Conservation (phyloP, 371 early-diverging fungal species). For the Chytridium lagenaria region DNA sequence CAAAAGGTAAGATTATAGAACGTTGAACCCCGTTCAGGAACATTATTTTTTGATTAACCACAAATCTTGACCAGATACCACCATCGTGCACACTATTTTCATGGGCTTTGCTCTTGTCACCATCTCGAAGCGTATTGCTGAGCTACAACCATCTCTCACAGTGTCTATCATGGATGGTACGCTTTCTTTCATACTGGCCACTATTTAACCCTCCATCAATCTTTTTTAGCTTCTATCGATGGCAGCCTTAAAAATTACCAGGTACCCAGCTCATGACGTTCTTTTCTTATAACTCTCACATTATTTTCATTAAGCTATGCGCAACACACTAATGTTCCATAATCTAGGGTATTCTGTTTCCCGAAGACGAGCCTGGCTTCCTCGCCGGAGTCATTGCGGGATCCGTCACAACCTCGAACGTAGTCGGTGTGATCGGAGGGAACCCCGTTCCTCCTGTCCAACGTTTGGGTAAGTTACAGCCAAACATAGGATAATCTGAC, state of each 20-base stretch:
- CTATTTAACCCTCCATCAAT: neutral
- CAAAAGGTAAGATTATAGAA: neutral
- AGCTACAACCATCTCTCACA: neutral
- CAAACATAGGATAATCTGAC: too few species aligned
- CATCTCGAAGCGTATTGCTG: neutral
- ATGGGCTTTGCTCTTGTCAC: neutral
- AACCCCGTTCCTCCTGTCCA: conserved; percentile 10
- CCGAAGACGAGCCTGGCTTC: conserved; percentile 30
- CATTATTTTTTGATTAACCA: too few species aligned
- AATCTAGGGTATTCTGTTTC: conserved; percentile 19
- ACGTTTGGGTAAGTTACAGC: neutral
- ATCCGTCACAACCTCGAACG: conserved; percentile 11
- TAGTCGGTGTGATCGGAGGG: conserved; percentile 5
- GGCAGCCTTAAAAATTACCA: neutral
- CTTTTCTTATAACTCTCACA: neutral
- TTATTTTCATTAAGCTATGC: too few species aligned
- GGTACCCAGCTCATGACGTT: neutral
- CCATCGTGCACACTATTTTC: conserved; percentile 1
- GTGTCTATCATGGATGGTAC: neutral
- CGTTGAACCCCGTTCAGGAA: too few species aligned
- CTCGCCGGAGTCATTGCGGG: conserved; percentile 32
- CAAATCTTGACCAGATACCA: neutral
- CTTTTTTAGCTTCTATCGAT: neutral
- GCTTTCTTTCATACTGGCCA: neutral
- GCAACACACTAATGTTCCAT: too few species aligned